Base-by-base conservation (phyloP, 495 filamentous ascomycete genomes). In the Cladorrhinum samala region DNA sequence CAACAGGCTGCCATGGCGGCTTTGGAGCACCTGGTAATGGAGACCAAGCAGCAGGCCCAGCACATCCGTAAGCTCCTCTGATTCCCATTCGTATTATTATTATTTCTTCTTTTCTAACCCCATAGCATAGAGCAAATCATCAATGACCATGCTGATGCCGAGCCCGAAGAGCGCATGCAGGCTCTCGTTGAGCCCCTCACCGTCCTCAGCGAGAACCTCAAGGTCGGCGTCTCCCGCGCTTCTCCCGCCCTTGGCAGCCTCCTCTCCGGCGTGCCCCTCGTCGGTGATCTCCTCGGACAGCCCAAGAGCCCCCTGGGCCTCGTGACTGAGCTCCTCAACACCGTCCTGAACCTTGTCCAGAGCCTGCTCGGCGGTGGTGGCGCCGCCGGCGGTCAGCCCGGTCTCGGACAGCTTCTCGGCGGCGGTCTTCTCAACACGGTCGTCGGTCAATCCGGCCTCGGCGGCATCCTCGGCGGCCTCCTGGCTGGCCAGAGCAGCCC, bases 1-100 rank as follows among this genome's bases (percentile, higher is more conserved):
- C 30, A n/a, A 0, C 23, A 45, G 23, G 19, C 39, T n/a, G 43
- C 55, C 44, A 45, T 44, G 20, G 46, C 27, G 24, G 46, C 46
- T 33, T 47, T 58, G 27, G 3, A 18, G 5, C 16, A 53, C 39
- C 36, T 56, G 44, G 49, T 58, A 14, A 8, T n/a, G 24, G 3
- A 48, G 17, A 45, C 51, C 37, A 45, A 56, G 49, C 9, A 30
- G 9, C 49, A 56, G 36, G 52, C 58, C 19, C 41, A 58, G 41
- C 19, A 43, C 16, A 56, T 62, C 37, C 23, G 59, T 58, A 49
- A 55, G 55, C 1, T 7, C 16, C 4, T 40, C 13, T 33, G 27
- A 33, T 33, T 33, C 27, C 27, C 5, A 33, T n/a, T n/a, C n/a
- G 27, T 6, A 33, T 11, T 11, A 33, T 11, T 6, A 33, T 33